Evolutionary conservation across 345 rosid genomes (phyloP).

Genomic region (Orychophragmus violaceus): DNA sequence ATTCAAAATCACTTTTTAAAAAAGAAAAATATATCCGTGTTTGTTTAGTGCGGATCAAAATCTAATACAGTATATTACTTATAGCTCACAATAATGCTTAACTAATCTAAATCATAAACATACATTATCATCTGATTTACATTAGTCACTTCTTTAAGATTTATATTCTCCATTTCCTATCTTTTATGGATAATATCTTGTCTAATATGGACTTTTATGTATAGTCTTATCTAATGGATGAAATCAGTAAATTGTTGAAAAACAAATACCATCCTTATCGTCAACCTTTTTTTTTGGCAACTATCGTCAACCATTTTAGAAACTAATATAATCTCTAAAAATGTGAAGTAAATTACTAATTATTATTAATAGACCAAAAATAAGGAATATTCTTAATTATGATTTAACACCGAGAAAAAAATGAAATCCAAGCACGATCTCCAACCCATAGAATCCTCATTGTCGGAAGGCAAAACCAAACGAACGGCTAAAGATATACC

Average conservation of each 20-base stretch:
- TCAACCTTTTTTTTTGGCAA: conserved; percentile 27
- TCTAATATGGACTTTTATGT: not conserved
- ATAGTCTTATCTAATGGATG: conserved; percentile 7
- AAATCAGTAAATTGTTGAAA: conserved; percentile 3
- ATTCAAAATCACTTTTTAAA: too few relatives aligned
- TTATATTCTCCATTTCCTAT: not conserved
- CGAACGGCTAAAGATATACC: conserved; percentile 6
- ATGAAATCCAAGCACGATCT: conserved; percentile 4
- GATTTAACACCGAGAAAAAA: not conserved
- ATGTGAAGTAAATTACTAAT: not conserved
- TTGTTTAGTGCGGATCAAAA: too few relatives aligned
- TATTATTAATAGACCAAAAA: conserved; percentile 1
- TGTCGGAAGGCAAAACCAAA: conserved; percentile 5
- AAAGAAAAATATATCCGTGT: too few relatives aligned
- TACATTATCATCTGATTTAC: not conserved
- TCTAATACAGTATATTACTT: not conserved
- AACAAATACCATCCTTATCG: conserved; percentile 17
- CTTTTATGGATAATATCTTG: not conserved
- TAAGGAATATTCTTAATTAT: not conserved
- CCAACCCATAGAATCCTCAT: conserved; percentile 18
- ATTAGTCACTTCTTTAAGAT: not conserved
- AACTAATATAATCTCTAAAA: not conserved
- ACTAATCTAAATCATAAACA: not conserved
- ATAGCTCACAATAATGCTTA: not conserved
- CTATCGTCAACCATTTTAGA: conserved; percentile 24